Evolutionary conservation across 2,329 filamentous ascomycete genomes (phyloP).

Genomic region (Plenodomus lindquistii): DNA sequence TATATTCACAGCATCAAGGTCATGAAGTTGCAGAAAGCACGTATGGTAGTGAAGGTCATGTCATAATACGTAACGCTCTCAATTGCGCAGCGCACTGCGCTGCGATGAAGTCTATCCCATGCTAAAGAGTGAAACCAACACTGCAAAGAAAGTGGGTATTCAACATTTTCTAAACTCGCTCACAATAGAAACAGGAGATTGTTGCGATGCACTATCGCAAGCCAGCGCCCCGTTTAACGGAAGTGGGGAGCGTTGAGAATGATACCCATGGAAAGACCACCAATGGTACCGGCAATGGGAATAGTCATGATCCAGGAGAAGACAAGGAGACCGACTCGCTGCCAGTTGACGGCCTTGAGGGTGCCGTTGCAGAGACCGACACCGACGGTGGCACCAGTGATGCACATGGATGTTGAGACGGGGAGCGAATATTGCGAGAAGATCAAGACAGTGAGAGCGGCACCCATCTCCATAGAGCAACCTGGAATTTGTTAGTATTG

Average conservation of each 20-base stretch:
- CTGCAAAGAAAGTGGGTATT: neutral
- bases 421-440: conserved; percentile 77
- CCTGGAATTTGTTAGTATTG: conserved; percentile 27
- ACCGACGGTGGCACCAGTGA: conserved; percentile 77
- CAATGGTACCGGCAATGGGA: conserved; percentile 63
- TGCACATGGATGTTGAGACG: conserved; percentile 71
- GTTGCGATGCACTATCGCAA: neutral
- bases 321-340: conserved; percentile 69
- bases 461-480: conserved; percentile 79
- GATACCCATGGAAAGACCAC: conserved; percentile 51
- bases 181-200: neutral
- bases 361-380: conserved; percentile 78
- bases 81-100: too few species aligned
- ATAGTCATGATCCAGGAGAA: conserved; percentile 69
- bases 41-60: too few species aligned
- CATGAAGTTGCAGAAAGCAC: too few species aligned
- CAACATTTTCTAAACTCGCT: neutral
- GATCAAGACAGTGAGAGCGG: conserved; percentile 74
- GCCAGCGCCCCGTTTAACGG: conserved; percentile 2
- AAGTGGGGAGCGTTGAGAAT: conserved; percentile 64
- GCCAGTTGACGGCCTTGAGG: conserved; percentile 71
- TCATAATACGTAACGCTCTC: too few species aligned
- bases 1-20: too few species aligned
- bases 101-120: neutral
- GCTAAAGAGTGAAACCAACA: neutral